A percentile compares a stretch with the other conserved stretches of the same genome.
Conservation (phyloP, 2,329 filamentous ascomycete species). For the Ustulina deusta region DNA sequence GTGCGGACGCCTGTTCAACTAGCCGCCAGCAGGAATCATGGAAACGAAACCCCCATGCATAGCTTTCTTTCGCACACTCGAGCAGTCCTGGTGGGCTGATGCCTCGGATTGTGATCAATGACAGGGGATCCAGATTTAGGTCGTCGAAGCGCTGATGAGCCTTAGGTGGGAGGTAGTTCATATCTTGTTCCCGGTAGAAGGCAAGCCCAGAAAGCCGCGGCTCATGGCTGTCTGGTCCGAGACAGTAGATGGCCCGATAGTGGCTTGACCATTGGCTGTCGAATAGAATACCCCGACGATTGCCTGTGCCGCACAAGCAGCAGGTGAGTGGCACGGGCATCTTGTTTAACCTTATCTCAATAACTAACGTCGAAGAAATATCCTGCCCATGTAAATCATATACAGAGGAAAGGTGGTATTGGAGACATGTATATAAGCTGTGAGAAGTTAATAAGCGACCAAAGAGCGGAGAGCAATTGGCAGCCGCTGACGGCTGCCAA, state of each 20-base stretch:
- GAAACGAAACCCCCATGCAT: slow-evolving; percentile 46
- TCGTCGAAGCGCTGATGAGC: slow-evolving; percentile 43
- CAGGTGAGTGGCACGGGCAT: slow-evolving; percentile 28
- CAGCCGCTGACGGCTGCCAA: background rate
- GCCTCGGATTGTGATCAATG: slow-evolving; percentile 40
- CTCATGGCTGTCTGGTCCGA: slow-evolving; percentile 25
- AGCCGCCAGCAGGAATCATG: slow-evolving; percentile 48
- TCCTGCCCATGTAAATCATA: background rate
- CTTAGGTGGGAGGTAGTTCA: slow-evolving; percentile 40
- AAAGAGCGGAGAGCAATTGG: background rate
- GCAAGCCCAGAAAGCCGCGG: slow-evolving; percentile 46
- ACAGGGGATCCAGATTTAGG: slow-evolving; percentile 24
- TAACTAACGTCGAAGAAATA: background rate
- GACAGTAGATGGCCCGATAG: slow-evolving; percentile 46
- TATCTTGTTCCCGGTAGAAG: slow-evolving; percentile 29
- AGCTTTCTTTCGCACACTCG: slow-evolving; percentile 33
- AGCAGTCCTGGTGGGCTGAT: slow-evolving; percentile 38
- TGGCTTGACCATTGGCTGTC: slow-evolving; percentile 40
- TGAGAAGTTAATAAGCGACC: slow-evolving; percentile 1
- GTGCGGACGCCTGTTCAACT: slow-evolving; percentile 43
- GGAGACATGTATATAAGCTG: background rate
- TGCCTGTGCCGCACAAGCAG: slow-evolving; percentile 43
- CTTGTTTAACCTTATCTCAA: background rate
- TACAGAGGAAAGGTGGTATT: background rate
- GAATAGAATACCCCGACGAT: slow-evolving; percentile 21